Evolutionary conservation across 2,329 filamentous ascomycete genomes (phyloP).

Genomic region (Chaetomium globosum): DNA sequence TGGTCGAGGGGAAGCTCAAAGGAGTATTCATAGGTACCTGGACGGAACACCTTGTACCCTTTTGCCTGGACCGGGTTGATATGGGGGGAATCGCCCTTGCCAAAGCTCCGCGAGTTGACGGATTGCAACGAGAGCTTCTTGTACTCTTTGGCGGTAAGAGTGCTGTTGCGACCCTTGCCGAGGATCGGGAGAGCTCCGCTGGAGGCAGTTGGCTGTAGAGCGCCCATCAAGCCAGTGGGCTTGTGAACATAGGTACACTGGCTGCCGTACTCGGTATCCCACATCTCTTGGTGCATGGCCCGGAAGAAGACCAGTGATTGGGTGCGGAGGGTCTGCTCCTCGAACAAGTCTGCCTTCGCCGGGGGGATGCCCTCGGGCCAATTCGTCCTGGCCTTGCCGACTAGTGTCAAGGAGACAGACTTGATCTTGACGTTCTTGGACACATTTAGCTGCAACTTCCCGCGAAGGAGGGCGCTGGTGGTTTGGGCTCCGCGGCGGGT

Average conservation of each 20-base stretch:
- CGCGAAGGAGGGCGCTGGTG: constrained; percentile 78
- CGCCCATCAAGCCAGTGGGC: constrained; percentile 41
- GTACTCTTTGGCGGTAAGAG: constrained; percentile 53
- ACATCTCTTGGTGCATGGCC: constrained; percentile 60
- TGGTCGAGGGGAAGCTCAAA: constrained; percentile 91
- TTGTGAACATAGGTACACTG: constrained; percentile 60
- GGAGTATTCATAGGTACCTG: constrained; percentile 67
- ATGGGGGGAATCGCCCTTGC: constrained; percentile 72
- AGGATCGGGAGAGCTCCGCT: constrained; percentile 41
- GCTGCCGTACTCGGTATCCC: constrained; percentile 65
- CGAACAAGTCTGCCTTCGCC: constrained; percentile 77
- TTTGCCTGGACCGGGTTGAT: constrained; percentile 63
- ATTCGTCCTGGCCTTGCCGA: constrained; percentile 82
- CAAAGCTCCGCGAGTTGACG: constrained; percentile 82
- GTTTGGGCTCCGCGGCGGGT: constrained; percentile 58
- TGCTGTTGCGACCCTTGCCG: constrained; percentile 38
- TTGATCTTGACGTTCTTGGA: constrained; percentile 93
- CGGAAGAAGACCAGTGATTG: constrained; percentile 95
- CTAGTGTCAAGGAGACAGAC: constrained; percentile 82
- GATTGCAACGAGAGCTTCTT: constrained; percentile 76
- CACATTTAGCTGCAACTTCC: constrained; percentile 77
- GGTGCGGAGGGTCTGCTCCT: constrained; percentile 82
- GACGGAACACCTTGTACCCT: constrained; percentile 83
- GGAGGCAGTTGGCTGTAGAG: constrained; percentile 41
- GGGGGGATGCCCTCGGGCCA: constrained; percentile 97